phyloP scores from a whole-genome alignment of 73 alveolate genomes.

The Urostyla sp. region DNA sequence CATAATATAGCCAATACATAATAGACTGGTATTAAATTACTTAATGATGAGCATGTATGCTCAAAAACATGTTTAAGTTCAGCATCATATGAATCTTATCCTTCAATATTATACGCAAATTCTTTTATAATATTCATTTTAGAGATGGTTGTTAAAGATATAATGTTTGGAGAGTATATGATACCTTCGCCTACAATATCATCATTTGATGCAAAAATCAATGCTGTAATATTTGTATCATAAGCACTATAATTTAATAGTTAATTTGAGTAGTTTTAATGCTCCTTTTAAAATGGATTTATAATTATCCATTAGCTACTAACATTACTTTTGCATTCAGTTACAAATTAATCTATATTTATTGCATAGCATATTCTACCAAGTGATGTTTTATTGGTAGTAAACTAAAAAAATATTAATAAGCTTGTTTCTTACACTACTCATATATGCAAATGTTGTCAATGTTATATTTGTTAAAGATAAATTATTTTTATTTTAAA shows the following conservation, averaged over 20 bases:
- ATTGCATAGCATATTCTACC: slow-evolving; percentile 29
- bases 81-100: neutral
- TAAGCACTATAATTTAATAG: neutral
- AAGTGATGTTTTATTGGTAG: neutral
- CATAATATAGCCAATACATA: slow-evolving; percentile 11
- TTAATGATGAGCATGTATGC: slow-evolving; percentile 6
- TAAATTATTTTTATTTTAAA: too few species aligned
- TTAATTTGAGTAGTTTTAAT: neutral
- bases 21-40: slow-evolving; percentile 16
- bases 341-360: neutral
- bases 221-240: neutral
- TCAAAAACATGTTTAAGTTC: neutral
- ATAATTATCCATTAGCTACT: neutral
- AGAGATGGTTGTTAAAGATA: neutral
- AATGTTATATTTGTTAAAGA: too few species aligned
- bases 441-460: slow-evolving; percentile 9
- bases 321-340: neutral
- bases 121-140: neutral
- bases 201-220: slow-evolving; percentile 34
- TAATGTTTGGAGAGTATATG: slow-evolving; percentile 6
- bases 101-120: neutral
- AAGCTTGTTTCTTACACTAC: neutral
- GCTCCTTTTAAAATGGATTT: neutral
- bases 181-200: neutral
- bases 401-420: slow-evolving; percentile 1